Percentiles rank a stretch among this genome's conserved stretches.
Evolutionary conservation across 306 rosid species (phyloP).

Genomic region (Cicer yamashitae): DNA sequence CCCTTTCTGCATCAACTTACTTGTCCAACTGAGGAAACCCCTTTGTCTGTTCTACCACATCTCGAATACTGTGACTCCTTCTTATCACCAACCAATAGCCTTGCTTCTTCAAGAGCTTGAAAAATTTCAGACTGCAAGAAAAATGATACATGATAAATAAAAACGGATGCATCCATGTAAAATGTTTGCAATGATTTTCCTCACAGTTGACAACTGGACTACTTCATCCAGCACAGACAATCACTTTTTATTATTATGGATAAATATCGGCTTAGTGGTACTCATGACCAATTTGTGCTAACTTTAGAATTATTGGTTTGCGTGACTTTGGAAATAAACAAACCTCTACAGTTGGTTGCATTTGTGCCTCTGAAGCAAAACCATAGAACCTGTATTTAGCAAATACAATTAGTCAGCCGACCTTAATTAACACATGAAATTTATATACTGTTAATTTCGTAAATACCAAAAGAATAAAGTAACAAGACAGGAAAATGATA

Average conservation of each 20-base stretch:
- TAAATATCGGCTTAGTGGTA: constrained; percentile 39
- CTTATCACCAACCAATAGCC: constrained; percentile 78
- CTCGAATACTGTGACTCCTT: constrained; percentile 90
- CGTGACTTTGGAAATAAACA: constrained; percentile 23
- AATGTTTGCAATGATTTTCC: constrained; percentile 3
- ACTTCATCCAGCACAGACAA: constrained; percentile 36
- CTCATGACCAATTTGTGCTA: constrained; percentile 36
- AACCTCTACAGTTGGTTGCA: constrained; percentile 94
- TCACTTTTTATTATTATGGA: constrained; percentile 21
- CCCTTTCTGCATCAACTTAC: constrained; percentile 58
- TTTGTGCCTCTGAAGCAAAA: constrained; percentile 92
- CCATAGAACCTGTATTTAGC: constrained; percentile 79
- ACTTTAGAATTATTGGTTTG: constrained; percentile 34
- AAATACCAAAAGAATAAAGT: constrained; percentile 28
- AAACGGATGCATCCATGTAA: constrained; percentile 21
- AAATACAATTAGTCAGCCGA: constrained; percentile 26
- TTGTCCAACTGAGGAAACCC: constrained; percentile 95
- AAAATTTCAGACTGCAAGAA: constrained; percentile 84
- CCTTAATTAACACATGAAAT: constrained; percentile 1
- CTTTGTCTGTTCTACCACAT: constrained; percentile 97
- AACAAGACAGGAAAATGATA: constrained; percentile 21
- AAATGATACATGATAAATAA: constrained; percentile 36
- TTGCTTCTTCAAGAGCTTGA: constrained; percentile 73
- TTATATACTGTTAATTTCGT: constrained; percentile 15
- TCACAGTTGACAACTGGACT: constrained; percentile 22